Conservation (phyloP, 306 rosid genomes). For the Vigna hirtella region DNA sequence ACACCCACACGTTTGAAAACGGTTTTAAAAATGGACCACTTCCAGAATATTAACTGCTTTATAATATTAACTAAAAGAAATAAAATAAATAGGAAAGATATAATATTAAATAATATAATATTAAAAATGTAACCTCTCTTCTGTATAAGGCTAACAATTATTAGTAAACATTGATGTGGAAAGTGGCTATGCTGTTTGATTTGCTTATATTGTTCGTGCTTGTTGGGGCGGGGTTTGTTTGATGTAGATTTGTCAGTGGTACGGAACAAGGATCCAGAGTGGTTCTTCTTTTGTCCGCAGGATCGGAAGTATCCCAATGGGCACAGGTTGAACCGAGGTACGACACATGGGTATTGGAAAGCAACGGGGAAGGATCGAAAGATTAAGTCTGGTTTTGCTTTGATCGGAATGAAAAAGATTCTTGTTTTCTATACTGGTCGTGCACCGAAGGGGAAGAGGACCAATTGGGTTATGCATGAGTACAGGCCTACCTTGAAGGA, state of each 20-base stretch:
- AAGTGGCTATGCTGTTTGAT: slow-evolving; percentile 27
- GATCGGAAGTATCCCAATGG: slow-evolving; percentile 96
- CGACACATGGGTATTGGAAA: slow-evolving; percentile 87
- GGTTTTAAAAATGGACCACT: no score
- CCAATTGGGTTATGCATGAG: slow-evolving; percentile 97
- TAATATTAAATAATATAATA: no score
- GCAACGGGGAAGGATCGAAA: slow-evolving; percentile 93
- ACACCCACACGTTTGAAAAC: no score
- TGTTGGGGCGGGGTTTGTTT: slow-evolving; percentile 19
- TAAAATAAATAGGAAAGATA: no score
- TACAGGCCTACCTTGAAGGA: slow-evolving; percentile 83
- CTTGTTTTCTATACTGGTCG: slow-evolving; percentile 91
- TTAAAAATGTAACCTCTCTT: no score
- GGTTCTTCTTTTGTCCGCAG: slow-evolving; percentile 99
- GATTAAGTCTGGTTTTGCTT: slow-evolving; percentile 69
- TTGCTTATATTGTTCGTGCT: slow-evolving; percentile 22
- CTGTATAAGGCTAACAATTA: no score
- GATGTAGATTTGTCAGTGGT: slow-evolving; percentile 73
- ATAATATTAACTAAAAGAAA: no score
- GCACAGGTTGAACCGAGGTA: slow-evolving; percentile 85
- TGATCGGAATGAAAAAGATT: slow-evolving; percentile 99
- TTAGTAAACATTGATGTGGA: slow-evolving; percentile 5
- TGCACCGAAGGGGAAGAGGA: slow-evolving; percentile 92
- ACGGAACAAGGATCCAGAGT: slow-evolving; percentile 82
- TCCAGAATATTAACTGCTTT: no score